phyloP scores from a whole-genome alignment of 1,139 yeast species.

The Debaryomyces sp. region DNA sequence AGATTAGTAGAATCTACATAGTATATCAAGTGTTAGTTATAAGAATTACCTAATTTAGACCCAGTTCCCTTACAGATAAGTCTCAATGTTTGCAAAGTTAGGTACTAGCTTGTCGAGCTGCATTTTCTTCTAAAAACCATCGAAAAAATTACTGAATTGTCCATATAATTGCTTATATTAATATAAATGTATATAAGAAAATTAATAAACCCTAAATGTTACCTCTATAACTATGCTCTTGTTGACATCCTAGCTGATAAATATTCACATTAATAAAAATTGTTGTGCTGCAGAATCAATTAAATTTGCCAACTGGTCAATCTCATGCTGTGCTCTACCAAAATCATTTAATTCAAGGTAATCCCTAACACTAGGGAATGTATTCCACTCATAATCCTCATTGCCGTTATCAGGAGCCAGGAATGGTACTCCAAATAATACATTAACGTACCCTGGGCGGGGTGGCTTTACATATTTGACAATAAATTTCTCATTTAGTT shows the following conservation, averaged over 20 bases:
- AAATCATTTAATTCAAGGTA: slow-evolving; percentile 53
- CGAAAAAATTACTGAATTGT: not conserved
- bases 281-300: slow-evolving; percentile 27
- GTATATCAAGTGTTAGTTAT: no score
- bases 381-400: slow-evolving; percentile 54
- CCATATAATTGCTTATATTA: not conserved
- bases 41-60: no score
- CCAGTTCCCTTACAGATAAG: no score
- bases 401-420: slow-evolving; percentile 48
- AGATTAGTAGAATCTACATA: no score
- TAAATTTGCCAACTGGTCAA: slow-evolving; percentile 48
- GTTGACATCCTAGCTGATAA: not conserved
- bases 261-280: slow-evolving; percentile 4
- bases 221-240: not conserved
- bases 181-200: not conserved
- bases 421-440: slow-evolving; percentile 70
- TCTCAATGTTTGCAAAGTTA: no score
- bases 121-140: not conserved
- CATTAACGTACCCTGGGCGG: slow-evolving; percentile 71
- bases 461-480: slow-evolving; percentile 48
- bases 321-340: slow-evolving; percentile 57
- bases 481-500: slow-evolving; percentile 58
- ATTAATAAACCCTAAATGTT: not conserved
- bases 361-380: slow-evolving; percentile 79
- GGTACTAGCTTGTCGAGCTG: no score